A percentile compares a stretch with the other conserved stretches of the same genome.
Evolutionary conservation across 306 rosid genomes (phyloP).

Genomic region (Quercus aquifolioides): DNA sequence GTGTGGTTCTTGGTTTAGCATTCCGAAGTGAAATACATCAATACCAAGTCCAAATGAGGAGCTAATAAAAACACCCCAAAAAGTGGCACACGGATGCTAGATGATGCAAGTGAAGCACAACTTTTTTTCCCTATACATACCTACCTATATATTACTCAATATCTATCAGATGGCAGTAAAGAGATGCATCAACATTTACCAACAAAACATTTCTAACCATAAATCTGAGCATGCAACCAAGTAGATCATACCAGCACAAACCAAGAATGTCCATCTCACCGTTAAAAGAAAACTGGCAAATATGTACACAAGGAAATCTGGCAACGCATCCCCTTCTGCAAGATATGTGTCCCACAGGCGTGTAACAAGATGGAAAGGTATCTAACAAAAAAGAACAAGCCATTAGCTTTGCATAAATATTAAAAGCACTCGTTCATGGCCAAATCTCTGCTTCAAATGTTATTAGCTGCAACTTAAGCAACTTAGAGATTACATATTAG

Average conservation of each 20-base stretch:
- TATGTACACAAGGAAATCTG: conserved; percentile 96
- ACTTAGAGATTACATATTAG: conserved; percentile 7
- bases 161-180: no score
- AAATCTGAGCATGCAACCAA: no score
- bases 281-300: conserved; percentile 97
- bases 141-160: no score
- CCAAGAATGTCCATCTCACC: conserved; percentile 46
- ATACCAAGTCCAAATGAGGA: neutral
- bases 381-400: conserved; percentile 41
- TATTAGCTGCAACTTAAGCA: neutral
- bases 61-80: no score
- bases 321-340: conserved; percentile 96
- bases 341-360: conserved; percentile 99
- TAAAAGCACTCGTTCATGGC: conserved; percentile 20
- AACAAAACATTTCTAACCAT: no score
- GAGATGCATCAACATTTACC: no score
- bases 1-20: neutral
- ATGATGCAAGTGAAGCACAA: no score
- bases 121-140: no score
- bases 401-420: conserved; percentile 25
- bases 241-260: neutral
- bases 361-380: conserved; percentile 86
- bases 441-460: neutral
- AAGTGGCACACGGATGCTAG: no score
- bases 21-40: neutral